A percentile compares a stretch with the other conserved stretches of the same genome.
Conservation (phyloP, 495 filamentous ascomycete species). For the Penicillium nucicola region DNA sequence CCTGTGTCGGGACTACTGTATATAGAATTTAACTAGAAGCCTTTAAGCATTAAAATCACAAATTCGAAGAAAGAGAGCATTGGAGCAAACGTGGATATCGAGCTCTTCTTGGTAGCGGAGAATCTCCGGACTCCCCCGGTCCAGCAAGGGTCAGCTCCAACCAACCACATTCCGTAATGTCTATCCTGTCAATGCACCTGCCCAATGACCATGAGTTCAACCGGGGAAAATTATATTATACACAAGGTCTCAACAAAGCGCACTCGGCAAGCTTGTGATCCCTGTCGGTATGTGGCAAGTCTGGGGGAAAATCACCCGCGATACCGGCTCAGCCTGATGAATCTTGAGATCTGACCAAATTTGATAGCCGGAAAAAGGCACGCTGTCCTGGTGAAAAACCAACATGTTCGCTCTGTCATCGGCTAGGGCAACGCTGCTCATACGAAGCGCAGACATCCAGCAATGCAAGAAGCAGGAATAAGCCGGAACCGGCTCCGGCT, state of each 20-base stretch:
- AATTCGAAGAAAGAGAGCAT: too few species aligned
- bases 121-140: too few species aligned
- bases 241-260: conserved; percentile 33
- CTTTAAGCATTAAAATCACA: too few species aligned
- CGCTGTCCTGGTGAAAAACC: conserved; percentile 42
- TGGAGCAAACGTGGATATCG: too few species aligned
- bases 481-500: neutral
- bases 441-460: conserved; percentile 22
- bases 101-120: too few species aligned
- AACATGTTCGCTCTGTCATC: conserved; percentile 32
- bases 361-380: conserved; percentile 34
- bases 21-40: too few species aligned
- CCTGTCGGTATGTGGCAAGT: conserved; percentile 29
- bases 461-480: neutral
- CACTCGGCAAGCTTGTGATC: conserved; percentile 37
- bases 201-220: conserved; percentile 15
- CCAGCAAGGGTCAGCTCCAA: too few species aligned
- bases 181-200: neutral
- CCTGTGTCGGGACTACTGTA: too few species aligned
- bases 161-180: too few species aligned
- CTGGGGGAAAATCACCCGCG: neutral
- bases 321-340: too few species aligned
- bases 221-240: conserved; percentile 25
- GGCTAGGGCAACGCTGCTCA: conserved; percentile 31
- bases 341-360: conserved; percentile 1